Evolutionary conservation across 768 basidiomycete genomes (phyloP).

Genomic region (Stropharia rugosoannulata): DNA sequence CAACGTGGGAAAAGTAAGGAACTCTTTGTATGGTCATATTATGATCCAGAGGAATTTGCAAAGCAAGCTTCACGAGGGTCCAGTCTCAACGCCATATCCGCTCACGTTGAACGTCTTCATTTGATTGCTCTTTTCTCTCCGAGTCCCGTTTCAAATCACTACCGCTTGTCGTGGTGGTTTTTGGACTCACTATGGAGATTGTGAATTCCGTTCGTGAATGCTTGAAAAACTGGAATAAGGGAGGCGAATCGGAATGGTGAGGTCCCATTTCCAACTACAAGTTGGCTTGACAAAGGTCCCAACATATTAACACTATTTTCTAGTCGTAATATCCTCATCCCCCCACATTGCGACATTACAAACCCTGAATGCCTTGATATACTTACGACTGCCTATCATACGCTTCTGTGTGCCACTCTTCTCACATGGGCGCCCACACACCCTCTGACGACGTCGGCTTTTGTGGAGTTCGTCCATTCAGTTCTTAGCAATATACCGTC

Average conservation of each 20-base stretch:
- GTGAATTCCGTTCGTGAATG: conserved; percentile 49
- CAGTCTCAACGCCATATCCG: conserved; percentile 10
- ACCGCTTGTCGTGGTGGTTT: not conserved
- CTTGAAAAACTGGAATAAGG: conserved; percentile 53
- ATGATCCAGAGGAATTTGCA: not conserved
- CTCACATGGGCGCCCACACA: conserved; percentile 52
- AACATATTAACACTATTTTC: not conserved
- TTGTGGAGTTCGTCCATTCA: conserved; percentile 65
- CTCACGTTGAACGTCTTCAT: conserved; percentile 3
- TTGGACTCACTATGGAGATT: conserved; percentile 45
- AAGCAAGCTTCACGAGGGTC: conserved; percentile 8
- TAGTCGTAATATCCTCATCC: conserved; percentile 63
- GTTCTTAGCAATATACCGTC: conserved; percentile 63
- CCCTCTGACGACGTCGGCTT: conserved; percentile 44
- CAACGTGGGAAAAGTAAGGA: too few relatives aligned
- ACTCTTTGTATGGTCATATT: too few relatives aligned
- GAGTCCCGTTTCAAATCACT: not conserved
- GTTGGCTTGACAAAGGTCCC: not conserved
- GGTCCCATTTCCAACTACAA: not conserved
- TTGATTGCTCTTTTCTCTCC: not conserved
- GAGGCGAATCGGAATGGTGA: conserved; percentile 66
- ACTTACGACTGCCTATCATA: conserved; percentile 68
- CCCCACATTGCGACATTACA: conserved; percentile 58
- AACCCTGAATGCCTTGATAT: conserved; percentile 52
- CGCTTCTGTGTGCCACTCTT: conserved; percentile 60